These are phyloP conservation scores for Kodamaea plutei DNA, from an alignment of 1,139 yeast species.

Conservation along the genomic window DNA sequence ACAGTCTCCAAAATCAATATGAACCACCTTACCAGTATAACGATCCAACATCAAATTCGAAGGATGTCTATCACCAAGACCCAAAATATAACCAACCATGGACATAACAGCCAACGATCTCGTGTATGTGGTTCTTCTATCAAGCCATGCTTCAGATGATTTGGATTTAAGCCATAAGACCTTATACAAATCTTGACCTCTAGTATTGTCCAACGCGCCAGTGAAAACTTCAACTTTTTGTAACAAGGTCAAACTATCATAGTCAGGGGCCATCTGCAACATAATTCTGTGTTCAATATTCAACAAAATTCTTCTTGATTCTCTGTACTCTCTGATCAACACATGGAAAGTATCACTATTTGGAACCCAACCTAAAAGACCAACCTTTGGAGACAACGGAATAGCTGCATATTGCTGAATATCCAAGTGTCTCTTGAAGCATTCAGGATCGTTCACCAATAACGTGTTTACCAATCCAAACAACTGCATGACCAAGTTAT, in stretches of 20 bases:
- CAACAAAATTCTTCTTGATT: slow-evolving; percentile 79
- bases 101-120: slow-evolving; percentile 97
- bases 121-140: slow-evolving; percentile 93
- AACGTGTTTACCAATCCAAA: slow-evolving; percentile 93
- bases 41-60: slow-evolving; percentile 94
- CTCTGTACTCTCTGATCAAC: slow-evolving; percentile 87
- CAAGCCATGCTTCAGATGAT: slow-evolving; percentile 97
- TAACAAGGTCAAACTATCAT: slow-evolving; percentile 79
- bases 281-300: slow-evolving; percentile 94
- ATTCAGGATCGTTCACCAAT: slow-evolving; percentile 85
- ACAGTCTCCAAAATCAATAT: slow-evolving; percentile 98
- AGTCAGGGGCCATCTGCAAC: slow-evolving; percentile 98
- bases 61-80: slow-evolving; percentile 97
- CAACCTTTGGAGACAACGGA: slow-evolving; percentile 96
- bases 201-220: slow-evolving; percentile 89
- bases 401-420: slow-evolving; percentile 90
- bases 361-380: slow-evolving; percentile 94
- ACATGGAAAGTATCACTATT: slow-evolving; percentile 96
- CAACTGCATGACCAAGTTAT: slow-evolving; percentile 94
- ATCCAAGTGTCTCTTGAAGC: slow-evolving; percentile 92
- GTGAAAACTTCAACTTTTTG: slow-evolving; percentile 97
- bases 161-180: slow-evolving; percentile 95
- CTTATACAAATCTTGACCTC: slow-evolving; percentile 94
- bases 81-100: slow-evolving; percentile 95
- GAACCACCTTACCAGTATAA: slow-evolving; percentile 90